Base-by-base conservation (phyloP, 345 rosid genomes). In the Eucalyptus grandis region DNA sequence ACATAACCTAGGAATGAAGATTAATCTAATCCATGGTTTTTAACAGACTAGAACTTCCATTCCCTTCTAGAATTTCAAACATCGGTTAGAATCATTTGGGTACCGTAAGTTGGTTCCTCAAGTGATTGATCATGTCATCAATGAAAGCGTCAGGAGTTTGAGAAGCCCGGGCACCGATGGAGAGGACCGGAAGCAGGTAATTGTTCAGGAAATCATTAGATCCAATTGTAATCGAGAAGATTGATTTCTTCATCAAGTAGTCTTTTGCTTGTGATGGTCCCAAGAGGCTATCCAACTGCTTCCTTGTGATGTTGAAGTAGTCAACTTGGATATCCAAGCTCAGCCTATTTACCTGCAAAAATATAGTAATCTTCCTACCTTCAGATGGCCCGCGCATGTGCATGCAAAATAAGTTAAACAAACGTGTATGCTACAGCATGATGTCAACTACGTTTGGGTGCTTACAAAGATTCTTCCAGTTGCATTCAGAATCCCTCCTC, bases 181-280 rank as follows among this genome's bases (percentile, higher is more conserved):
- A 96, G 31, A 96, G 95, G 81, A 98, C 95, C 1, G 98, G 98
- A 8, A 98, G 96, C 89, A 96, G 94, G 92, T 98, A 98, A 88
- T 98, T 98, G 93, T 98, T 98, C 43, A 98, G 95, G 90, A 98
- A 95, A 93, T 98, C 99, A 49, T 98, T 98, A 56, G 99, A 93
- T 87, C 99, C 99, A 65, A 98, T 89, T 2, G 98, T 96, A 87
- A 97, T 43, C 1, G 99, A 96, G 92, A 98, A 95, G 46, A 98
- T 92, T 44, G 98, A 95, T 89, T 90, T 91, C 90, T 90, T 94
- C 82, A 37, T 89, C 3, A 97, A 87, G 90, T 90, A 95, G 22
- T 96, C 94, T 93, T 90, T 95, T 37, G 99, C 98, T 87, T 94
- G 93, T 11, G 97, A 92, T 85, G 94, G 85, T 54, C 99, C 99